phyloP scores from a whole-genome alignment of 257 asterid genomes.

The Plectranthus barbatus region DNA sequence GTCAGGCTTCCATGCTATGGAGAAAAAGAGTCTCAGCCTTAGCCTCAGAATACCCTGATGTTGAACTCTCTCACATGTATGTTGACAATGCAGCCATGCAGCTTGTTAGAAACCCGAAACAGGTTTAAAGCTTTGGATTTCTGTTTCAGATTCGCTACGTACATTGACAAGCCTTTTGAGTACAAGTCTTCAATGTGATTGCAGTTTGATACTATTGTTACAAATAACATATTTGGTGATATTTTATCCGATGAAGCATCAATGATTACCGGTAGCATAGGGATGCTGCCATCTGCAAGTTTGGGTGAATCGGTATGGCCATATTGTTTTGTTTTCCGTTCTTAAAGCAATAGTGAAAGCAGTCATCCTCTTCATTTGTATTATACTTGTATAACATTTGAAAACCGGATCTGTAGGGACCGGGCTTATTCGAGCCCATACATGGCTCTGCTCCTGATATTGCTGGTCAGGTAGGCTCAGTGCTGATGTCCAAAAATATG shows the following conservation, averaged over 20 bases:
- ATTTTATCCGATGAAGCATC: slow-evolving; percentile 98
- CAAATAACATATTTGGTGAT: slow-evolving; percentile 95
- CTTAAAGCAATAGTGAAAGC: background rate
- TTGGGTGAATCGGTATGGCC: slow-evolving; percentile 71
- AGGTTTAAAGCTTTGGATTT: slow-evolving; percentile 34
- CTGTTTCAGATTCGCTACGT: background rate
- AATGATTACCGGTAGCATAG: slow-evolving; percentile 98
- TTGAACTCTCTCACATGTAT: slow-evolving; percentile 97
- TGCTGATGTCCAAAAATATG: background rate
- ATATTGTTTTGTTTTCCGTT: background rate
- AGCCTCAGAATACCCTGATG: slow-evolving; percentile 81
- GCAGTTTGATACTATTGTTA: slow-evolving; percentile 97
- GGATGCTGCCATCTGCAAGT: slow-evolving; percentile 99
- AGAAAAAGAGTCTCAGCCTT: slow-evolving; percentile 59
- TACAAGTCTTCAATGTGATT: slow-evolving; percentile 15
- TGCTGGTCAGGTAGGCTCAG: slow-evolving; percentile 83
- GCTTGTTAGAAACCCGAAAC: slow-evolving; percentile 94
- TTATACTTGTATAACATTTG: slow-evolving; percentile 2
- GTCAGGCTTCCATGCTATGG: slow-evolving; percentile 97
- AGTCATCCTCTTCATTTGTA: background rate
- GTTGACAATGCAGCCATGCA: slow-evolving; percentile 99
- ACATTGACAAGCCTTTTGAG: background rate
- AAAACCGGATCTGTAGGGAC: slow-evolving; percentile 49
- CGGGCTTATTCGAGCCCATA: slow-evolving; percentile 95
- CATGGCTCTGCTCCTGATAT: slow-evolving; percentile 99